phyloP scores from a whole-genome alignment of 805 yeast genomes.

The Saccharomyces paradoxus region DNA sequence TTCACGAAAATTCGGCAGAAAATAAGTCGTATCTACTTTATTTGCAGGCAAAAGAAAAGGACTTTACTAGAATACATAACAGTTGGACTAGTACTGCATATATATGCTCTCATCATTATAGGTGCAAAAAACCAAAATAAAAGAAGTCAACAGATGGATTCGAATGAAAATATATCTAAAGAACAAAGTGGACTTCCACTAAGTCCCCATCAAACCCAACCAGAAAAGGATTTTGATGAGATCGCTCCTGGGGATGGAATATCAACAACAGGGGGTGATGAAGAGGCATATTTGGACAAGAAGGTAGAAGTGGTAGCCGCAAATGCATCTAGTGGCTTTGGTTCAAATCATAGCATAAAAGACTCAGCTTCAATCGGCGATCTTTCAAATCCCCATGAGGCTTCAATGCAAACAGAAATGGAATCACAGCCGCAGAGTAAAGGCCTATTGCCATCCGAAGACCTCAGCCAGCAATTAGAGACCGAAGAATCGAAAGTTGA shows the following conservation, averaged over 20 bases:
- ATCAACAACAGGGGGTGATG: neutral
- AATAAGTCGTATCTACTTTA: neutral
- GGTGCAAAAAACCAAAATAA: neutral
- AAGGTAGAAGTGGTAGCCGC: neutral
- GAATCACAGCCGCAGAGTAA: neutral
- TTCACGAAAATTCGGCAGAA: neutral
- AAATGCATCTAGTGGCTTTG: neutral
- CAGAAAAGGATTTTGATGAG: neutral
- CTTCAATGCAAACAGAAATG: neutral
- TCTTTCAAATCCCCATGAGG: constrained; percentile 1
- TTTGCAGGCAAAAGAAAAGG: neutral
- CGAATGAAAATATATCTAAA: neutral
- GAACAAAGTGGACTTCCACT: neutral
- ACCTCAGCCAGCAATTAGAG: constrained; percentile 1
- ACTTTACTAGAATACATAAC: neutral
- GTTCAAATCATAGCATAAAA: neutral
- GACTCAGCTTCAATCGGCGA: neutral
- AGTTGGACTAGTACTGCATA: neutral
- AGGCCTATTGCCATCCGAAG: neutral
- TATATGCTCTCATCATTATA: neutral
- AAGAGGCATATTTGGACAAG: neutral
- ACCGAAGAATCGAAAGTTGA: constrained; percentile 2
- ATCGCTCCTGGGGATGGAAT: neutral
- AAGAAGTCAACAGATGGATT: neutral
- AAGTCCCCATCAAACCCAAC: neutral